Evolutionary conservation across 1,139 yeast species (phyloP), one percentile per base, ranked within the genome.

Genomic region (Geotrichum cucujoidarum): DNA sequence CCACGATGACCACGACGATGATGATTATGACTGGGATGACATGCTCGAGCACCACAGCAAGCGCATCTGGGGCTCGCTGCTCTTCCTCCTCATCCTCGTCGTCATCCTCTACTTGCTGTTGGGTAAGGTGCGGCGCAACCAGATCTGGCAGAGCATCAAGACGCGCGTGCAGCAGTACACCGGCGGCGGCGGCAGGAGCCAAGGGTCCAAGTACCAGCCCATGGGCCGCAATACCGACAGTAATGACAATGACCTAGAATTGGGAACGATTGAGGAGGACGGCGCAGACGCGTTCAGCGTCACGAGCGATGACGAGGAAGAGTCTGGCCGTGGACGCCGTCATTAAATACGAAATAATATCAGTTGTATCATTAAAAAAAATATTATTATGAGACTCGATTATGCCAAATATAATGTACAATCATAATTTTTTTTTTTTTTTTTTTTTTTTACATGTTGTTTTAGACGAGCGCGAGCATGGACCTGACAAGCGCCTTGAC

Each of bases 401-500:
- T 5, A 13, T 13, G 14, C 13, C 14, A 7, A 29, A 10, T 16
- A 29, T n/a, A 29, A 5, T 24, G 10, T 24, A 24, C 27, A 24
- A 24, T 24, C 10, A 24, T 24, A 6, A 6, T 24, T 24, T 24
- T 24, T 24, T 24, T 10, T 24, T 24, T 24, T 10, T 24, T 24
- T 10, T 24, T 24, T 24, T 24, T 24, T 24, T 24, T 24, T 24
- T 24, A 10, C 10, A 6, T 10, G 10, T 24, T 24, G 27, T 24
- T 24, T 29, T 61, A 75, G 4, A 85, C 85, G 63, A 80, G 81
- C 3, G 97, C 97, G 56, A 90, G 68, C 83, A 87, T 81, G 41
- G 80, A 81, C 53, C 87, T 74, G 14, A 92, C 84, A 45, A 86
- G 75, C 18, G 77, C 77, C 62, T 90, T 83, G 16, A 92, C 92